Base-by-base conservation (phyloP, 352 stramenopile species). In the Aphanomyces euteiches region DNA sequence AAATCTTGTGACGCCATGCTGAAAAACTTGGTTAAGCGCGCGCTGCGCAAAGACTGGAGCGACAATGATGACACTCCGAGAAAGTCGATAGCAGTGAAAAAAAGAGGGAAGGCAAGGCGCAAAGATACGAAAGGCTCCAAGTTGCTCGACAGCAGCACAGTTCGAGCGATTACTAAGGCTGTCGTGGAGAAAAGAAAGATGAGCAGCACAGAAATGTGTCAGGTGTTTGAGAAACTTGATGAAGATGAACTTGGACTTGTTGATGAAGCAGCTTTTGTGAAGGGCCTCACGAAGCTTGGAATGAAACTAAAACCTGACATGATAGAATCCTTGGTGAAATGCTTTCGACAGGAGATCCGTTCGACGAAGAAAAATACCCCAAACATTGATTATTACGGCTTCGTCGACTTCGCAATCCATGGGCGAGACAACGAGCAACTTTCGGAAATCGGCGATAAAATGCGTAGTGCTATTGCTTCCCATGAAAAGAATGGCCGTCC, bases 351-450 rank as follows among this genome's bases (percentile, higher is more conserved):
- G 38, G 63, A 15, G 64, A 36, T 28, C 10, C 39, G 19, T 37
- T n/a, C 43, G 10, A 50, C 19, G 50, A 61, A 61, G 54, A 61
- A 61, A n/a, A 17, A 17, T 37, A 37, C 5, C 28, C 6, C 34
- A 7, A 37, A 61, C 21, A 40, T 90, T 15, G 81, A 89, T 58
- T 92, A 90, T 45, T 48, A 74, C 1, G 61, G 74, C 3, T 92
- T 92, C 56, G 61, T 85, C n/a, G 82, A 92, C 45, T 92, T 90
- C 74, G 79, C 79, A 1, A 88, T 79, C 74, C 88, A 87, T 36
- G 78, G 82, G 5, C 79, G 82, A 2, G 82, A 89, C 73, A 88
- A 82, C 6, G 82, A 85, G 40, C 81, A 79, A 47, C 70, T 91
- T 6, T 81, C 78, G 45, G 72, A 78, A 43, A 75, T 90, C 8